Percentiles rank a stretch among this genome's conserved stretches.
Conservation (phyloP, 169 alveolate genomes). For the Eimeria praecox region DNA sequence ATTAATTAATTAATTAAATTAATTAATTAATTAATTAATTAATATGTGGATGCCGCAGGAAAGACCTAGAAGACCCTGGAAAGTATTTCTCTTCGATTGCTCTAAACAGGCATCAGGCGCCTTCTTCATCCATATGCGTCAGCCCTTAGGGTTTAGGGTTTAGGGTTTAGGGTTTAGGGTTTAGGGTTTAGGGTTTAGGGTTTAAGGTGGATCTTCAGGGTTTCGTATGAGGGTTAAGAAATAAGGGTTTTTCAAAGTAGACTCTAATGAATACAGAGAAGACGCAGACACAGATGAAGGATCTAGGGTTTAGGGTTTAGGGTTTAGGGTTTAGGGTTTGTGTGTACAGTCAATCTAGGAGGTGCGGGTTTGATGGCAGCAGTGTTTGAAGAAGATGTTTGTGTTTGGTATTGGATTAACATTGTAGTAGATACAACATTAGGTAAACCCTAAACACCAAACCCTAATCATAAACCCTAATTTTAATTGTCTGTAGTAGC, state of each 20-base stretch:
- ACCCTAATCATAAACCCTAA: conserved; percentile 6
- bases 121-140: conserved; percentile 40
- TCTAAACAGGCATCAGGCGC: conserved; percentile 68
- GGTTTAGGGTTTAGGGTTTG: neutral
- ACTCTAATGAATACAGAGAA: neutral
- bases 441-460: conserved; percentile 18
- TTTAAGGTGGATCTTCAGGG: neutral
- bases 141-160: conserved; percentile 27
- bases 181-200: neutral
- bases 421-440: conserved; percentile 73
- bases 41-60: conserved; percentile 41
- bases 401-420: conserved; percentile 80
- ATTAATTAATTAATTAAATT: no score
- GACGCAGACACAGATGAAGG: neutral
- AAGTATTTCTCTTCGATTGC: conserved; percentile 52
- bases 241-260: no score
- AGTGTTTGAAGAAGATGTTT: conserved; percentile 28
- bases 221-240: no score
- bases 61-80: neutral
- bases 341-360: conserved; percentile 29
- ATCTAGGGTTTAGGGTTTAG: neutral
- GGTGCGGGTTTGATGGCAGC: conserved; percentile 50
- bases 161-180: conserved; percentile 3
- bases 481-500: neutral
- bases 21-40: no score